Evolutionary conservation across 345 rosid genomes (phyloP).

Genomic region (Lepidium africanum): DNA sequence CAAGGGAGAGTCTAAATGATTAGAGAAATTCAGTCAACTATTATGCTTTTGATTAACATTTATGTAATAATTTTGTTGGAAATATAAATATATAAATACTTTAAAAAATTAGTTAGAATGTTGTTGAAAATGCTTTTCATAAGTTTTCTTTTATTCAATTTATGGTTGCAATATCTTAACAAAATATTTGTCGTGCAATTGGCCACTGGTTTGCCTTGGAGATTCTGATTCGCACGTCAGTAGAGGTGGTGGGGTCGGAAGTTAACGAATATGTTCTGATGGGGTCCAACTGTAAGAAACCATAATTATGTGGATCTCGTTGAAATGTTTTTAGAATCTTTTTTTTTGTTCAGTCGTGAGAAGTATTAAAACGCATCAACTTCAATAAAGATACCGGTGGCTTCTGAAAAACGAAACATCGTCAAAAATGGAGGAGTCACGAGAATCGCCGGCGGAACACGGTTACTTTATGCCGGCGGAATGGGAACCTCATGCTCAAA

Average conservation of each 20-base stretch:
- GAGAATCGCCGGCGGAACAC: constrained; percentile 47
- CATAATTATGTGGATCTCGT: background rate
- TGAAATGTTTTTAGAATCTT: background rate
- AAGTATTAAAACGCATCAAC: background rate
- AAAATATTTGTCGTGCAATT: background rate
- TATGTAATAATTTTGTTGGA: too few relatives aligned
- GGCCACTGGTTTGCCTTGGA: background rate
- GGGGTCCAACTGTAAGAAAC: background rate
- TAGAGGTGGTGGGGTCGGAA: background rate
- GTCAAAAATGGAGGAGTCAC: constrained; percentile 28
- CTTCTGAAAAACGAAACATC: background rate
- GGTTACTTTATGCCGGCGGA: constrained; percentile 93
- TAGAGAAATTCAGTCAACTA: too few relatives aligned
- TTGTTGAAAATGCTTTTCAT: too few relatives aligned
- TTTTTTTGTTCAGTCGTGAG: background rate
- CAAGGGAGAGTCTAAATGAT: too few relatives aligned
- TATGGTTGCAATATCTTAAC: too few relatives aligned
- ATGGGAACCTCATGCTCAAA: constrained; percentile 84
- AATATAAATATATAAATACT: too few relatives aligned
- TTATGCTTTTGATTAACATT: too few relatives aligned
- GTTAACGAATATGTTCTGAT: background rate
- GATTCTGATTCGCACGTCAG: constrained; percentile 8
- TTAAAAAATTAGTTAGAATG: too few relatives aligned
- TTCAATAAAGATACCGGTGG: background rate
- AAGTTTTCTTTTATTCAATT: too few relatives aligned